phyloP scores from a whole-genome alignment of 805 yeast species.

The Suhomyces faveliae region DNA sequence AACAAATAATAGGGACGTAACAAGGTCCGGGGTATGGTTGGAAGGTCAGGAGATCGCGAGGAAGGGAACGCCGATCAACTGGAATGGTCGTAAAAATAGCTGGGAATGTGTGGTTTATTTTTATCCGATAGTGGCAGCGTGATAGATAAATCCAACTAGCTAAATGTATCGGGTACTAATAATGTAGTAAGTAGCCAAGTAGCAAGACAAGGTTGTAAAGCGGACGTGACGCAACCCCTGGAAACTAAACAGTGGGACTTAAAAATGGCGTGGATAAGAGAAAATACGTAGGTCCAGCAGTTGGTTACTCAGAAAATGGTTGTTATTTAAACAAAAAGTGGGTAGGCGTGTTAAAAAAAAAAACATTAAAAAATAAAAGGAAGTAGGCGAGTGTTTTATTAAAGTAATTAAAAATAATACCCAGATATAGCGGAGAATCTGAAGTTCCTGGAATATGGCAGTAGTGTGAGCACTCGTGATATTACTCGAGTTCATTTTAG shows the following conservation, averaged over 20 bases:
- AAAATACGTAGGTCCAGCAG: neutral
- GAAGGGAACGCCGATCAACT: neutral
- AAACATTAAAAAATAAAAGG: neutral
- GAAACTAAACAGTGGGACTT: neutral
- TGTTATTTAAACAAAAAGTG: constrained; percentile 7
- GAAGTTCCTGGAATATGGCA: constrained; percentile 1
- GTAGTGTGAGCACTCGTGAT: neutral
- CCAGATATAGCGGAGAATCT: neutral
- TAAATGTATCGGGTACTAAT: neutral
- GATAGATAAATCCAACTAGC: neutral
- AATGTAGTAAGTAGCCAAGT: constrained; percentile 1
- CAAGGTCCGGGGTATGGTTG: neutral
- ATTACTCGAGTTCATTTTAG: neutral
- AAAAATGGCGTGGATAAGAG: constrained; percentile 4
- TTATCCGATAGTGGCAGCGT: neutral
- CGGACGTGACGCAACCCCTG: constrained; percentile 2
- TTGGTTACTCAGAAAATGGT: constrained; percentile 6
- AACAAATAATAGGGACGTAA: neutral
- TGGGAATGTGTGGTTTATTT: neutral
- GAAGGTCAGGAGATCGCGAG: neutral
- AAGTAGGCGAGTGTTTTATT: neutral
- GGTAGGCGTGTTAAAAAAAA: neutral
- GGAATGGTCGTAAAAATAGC: neutral
- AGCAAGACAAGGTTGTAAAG: neutral
- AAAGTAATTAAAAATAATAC: neutral